phyloP scores from a whole-genome alignment of 1,284 basidiomycete genomes.

The Trichosporon sp. region DNA sequence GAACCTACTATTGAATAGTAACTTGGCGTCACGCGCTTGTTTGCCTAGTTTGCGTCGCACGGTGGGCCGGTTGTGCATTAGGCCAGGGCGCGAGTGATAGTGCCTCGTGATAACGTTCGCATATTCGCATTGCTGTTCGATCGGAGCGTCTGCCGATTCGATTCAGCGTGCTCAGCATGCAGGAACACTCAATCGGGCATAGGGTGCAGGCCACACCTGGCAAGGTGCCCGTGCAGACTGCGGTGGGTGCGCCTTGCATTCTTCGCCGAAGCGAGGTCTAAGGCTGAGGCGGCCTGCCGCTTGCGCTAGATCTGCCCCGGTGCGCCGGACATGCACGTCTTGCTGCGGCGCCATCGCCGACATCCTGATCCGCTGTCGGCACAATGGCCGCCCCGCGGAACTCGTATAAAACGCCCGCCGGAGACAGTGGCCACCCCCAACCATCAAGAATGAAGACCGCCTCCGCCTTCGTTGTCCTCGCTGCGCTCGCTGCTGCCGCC shows the following conservation, averaged over 20 bases:
- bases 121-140: not conserved
- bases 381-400: no score
- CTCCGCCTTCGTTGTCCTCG: not conserved
- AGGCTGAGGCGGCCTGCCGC: no score
- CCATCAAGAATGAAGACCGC: not conserved
- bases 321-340: not conserved
- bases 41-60: not conserved
- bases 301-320: no score
- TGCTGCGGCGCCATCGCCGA: not conserved
- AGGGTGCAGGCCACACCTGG: not conserved
- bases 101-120: not conserved
- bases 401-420: not conserved
- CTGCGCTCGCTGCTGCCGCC: not conserved
- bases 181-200: not conserved
- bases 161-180: not conserved
- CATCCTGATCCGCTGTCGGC: not conserved
- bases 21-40: not conserved
- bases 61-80: not conserved
- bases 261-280: not conserved
- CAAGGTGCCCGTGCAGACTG: not conserved
- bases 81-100: not conserved
- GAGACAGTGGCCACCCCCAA: not conserved
- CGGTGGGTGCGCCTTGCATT: no score
- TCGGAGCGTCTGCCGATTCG: not conserved
- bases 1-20: not conserved